These are phyloP conservation scores for Zizania latifolia DNA, from an alignment of 176 grass and related monocot species.

Conservation along the genomic window DNA sequence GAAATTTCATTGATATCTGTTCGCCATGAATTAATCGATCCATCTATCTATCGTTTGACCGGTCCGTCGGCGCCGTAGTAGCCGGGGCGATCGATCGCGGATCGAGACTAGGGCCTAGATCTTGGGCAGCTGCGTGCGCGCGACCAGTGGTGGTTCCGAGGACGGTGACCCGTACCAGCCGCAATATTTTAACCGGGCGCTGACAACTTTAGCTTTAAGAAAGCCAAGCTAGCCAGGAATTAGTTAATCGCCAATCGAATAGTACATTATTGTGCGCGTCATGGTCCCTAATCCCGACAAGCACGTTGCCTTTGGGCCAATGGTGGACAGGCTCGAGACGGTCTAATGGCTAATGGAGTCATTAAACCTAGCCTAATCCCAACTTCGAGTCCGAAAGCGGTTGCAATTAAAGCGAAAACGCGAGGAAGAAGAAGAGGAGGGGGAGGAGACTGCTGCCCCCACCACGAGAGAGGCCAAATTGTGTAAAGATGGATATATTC, in stretches of 20 bases:
- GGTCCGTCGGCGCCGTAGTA: conserved; percentile 14
- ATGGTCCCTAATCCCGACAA: conserved; percentile 78
- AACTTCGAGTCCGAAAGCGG: conserved; percentile 40
- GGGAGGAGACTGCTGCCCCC: neutral
- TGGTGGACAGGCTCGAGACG: conserved; percentile 47
- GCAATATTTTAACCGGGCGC: conserved; percentile 38
- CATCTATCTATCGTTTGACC: conserved; percentile 25
- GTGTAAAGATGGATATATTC: no score
- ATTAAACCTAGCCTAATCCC: conserved; percentile 58
- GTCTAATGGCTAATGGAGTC: conserved; percentile 37
- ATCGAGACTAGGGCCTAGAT: conserved; percentile 41
- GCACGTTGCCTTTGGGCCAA: conserved; percentile 56
- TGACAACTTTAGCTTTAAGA: conserved; percentile 77
- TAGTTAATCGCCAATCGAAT: conserved; percentile 48
- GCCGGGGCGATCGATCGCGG: conserved; percentile 22
- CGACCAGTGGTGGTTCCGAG: conserved; percentile 49
- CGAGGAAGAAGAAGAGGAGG: no score
- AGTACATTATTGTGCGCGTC: conserved; percentile 43
- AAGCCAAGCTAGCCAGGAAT: conserved; percentile 32
- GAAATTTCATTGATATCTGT: no score
- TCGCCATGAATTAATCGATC: no score
- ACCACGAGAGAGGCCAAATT: conserved; percentile 26
- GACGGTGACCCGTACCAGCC: conserved; percentile 58
- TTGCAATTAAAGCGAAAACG: neutral
- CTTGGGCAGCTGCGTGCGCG: conserved; percentile 31